Evolutionary conservation across 345 rosid species (phyloP).

Genomic region (Dimocarpus longan): DNA sequence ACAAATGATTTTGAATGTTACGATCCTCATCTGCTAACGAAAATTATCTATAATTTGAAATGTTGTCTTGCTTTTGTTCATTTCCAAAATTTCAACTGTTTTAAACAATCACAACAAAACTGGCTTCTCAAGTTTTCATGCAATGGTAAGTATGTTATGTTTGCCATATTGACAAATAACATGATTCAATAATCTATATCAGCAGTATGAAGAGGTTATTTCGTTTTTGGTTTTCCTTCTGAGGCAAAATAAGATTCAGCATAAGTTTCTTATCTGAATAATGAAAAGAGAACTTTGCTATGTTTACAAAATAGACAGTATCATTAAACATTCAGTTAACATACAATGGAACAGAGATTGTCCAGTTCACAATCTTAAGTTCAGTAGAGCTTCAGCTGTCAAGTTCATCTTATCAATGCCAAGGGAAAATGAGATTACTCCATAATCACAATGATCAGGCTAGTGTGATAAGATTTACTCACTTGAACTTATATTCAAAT

Average conservation of each 20-base stretch:
- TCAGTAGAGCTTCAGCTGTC: conserved; percentile 6
- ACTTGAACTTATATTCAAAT: neutral
- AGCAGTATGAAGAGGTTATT: neutral
- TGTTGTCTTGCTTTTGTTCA: neutral
- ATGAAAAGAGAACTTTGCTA: neutral
- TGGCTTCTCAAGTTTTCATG: neutral
- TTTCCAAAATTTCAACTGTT: neutral
- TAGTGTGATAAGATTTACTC: neutral
- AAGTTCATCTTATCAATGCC: neutral
- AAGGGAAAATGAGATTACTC: neutral
- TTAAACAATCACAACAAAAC: neutral
- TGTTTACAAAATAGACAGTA: neutral
- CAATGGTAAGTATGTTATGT: neutral
- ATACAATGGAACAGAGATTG: neutral
- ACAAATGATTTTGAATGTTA: neutral
- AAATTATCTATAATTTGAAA: neutral
- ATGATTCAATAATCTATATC: neutral
- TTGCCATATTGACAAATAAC: neutral
- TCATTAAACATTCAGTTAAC: neutral
- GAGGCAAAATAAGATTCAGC: neutral
- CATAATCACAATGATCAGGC: neutral
- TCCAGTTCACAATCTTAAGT: neutral
- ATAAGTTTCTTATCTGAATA: neutral
- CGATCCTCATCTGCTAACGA: neutral
- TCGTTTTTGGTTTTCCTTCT: neutral